Evolutionary conservation across 2,329 filamentous ascomycete genomes (phyloP), one percentile per base, ranked within the genome.

Genomic region (Aspergillus transmontanensis): DNA sequence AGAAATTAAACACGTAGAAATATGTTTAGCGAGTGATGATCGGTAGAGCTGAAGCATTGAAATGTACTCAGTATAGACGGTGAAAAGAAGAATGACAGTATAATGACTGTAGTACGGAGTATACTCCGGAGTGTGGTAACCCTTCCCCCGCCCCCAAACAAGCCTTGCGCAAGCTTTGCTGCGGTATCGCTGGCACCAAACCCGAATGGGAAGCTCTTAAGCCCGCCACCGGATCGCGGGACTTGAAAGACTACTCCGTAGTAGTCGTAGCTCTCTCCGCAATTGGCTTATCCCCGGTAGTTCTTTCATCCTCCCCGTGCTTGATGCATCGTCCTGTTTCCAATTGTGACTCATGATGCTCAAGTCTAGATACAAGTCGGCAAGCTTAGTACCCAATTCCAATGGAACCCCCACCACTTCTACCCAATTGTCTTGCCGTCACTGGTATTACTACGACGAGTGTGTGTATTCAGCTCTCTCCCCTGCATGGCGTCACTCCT

Each of bases 61-160:
- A 34, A 34, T 36, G 34, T 6, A 36, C 14, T 36, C 14, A 2
- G 34, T 36, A 14, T 36, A 14, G 34, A 16, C 14, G 1, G 14
- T 16, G 34, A 39, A 16, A 39, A 39, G 14, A 14, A 6, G 5
- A 1, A 28, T 28, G 26, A 6, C 26, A 36, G 9, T 36, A 36
- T n/a, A n/a, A 7, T n/a, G 3, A 41, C 7, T 3, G 4, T 10
- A 19, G 6, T 9, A 28, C 26, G 26, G 26, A 41, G 39, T n/a
- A n/a, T 41, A 41, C 16, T 41, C 14, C 5, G 12, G 34, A 16
- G 14, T 9, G 6, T 4, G 5, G 16, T 41, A 41, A n/a, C 45
- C 45, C 56, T 34, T 59, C 60, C 64, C 66, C 64, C 69, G 66
- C 60, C 68, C 14, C 51, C 51, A 36, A 39, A 32, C 51, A 55